These are phyloP conservation scores for Saccharum hybrid DNA, from an alignment of 202 grass and related monocot genomes.

Conservation along the genomic window DNA sequence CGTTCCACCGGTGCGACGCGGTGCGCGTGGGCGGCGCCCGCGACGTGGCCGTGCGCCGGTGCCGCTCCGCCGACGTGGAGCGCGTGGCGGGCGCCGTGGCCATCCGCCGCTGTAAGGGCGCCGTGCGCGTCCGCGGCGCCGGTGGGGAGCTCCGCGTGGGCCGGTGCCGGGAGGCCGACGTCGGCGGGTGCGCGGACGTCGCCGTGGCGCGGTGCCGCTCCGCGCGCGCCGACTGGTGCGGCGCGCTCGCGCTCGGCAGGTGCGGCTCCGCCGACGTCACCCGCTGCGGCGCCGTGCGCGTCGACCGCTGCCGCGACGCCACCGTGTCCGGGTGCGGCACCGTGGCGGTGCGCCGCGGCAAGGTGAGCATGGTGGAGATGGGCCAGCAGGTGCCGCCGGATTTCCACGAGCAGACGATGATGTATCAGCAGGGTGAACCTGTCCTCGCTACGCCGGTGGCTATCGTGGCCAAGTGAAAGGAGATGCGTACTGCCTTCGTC, in stretches of 20 bases:
- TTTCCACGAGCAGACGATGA: neutral
- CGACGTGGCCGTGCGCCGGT: constrained; percentile 53
- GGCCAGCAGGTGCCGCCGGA: constrained; percentile 12
- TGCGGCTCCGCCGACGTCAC: constrained; percentile 57
- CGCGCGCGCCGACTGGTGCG: constrained; percentile 59
- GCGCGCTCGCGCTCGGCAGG: constrained; percentile 46
- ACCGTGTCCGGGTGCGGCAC: constrained; percentile 51
- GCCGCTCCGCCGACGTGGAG: constrained; percentile 56
- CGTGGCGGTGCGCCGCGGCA: constrained; percentile 51
- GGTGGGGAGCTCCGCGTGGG: constrained; percentile 54
- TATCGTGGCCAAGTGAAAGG: constrained; percentile 32
- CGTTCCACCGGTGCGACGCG: constrained; percentile 48
- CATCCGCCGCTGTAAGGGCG: constrained; percentile 54
- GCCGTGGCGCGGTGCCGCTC: constrained; percentile 45
- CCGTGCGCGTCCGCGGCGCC: constrained; percentile 50
- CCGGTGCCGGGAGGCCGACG: constrained; percentile 52
- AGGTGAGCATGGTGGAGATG: constrained; percentile 47
- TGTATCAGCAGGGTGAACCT: constrained; percentile 17
- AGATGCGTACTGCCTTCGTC: neutral
- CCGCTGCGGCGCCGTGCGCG: constrained; percentile 53
- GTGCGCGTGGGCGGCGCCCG: constrained; percentile 49
- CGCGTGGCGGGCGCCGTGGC: constrained; percentile 43
- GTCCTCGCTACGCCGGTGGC: neutral
- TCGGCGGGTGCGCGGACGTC: constrained; percentile 54
- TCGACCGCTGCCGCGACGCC: constrained; percentile 54